Evolutionary conservation across 768 basidiomycete genomes (phyloP).

Genomic region (Podaxis sp.): DNA sequence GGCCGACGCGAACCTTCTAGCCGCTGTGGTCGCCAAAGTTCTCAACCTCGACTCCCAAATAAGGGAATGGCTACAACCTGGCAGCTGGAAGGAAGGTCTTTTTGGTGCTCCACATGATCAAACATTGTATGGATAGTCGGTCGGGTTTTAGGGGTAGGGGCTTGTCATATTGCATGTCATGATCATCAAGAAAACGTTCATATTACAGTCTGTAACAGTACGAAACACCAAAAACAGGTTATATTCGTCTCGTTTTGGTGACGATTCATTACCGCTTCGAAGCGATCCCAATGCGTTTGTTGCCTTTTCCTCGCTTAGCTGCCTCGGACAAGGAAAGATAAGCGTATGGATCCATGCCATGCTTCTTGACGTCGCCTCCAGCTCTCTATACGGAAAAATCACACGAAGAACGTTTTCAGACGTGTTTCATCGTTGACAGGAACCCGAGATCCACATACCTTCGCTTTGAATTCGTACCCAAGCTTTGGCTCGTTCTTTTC

Average conservation of each 20-base stretch:
- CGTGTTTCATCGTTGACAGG: neutral
- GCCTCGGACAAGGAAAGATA: slow-evolving; percentile 86
- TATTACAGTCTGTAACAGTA: neutral
- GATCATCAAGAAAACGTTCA: slow-evolving; percentile 9
- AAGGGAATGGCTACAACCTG: slow-evolving; percentile 59
- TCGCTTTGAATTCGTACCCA: slow-evolving; percentile 95
- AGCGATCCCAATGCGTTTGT: slow-evolving; percentile 52
- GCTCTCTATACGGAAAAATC: slow-evolving; percentile 63
- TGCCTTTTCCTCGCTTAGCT: slow-evolving; percentile 57
- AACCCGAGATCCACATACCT: slow-evolving; percentile 51
- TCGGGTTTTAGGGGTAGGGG: neutral
- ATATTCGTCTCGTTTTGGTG: slow-evolving; percentile 11
- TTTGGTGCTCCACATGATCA: slow-evolving; percentile 77
- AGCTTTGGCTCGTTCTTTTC: slow-evolving; percentile 39
- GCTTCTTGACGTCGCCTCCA: slow-evolving; percentile 89
- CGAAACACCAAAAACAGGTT: slow-evolving; percentile 12
- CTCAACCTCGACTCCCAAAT: slow-evolving; percentile 36
- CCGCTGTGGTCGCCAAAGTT: slow-evolving; percentile 50
- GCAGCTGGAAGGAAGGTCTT: slow-evolving; percentile 64
- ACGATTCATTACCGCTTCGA: slow-evolving; percentile 50
- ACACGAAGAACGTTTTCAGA: neutral
- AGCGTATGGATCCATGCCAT: slow-evolving; percentile 88
- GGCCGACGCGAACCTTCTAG: slow-evolving; percentile 64
- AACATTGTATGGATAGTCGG: slow-evolving; percentile 59
- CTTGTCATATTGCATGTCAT: neutral